Conservation (phyloP, 768 basidiomycete genomes). For the Tylopilus plumbeoviolaceoides region DNA sequence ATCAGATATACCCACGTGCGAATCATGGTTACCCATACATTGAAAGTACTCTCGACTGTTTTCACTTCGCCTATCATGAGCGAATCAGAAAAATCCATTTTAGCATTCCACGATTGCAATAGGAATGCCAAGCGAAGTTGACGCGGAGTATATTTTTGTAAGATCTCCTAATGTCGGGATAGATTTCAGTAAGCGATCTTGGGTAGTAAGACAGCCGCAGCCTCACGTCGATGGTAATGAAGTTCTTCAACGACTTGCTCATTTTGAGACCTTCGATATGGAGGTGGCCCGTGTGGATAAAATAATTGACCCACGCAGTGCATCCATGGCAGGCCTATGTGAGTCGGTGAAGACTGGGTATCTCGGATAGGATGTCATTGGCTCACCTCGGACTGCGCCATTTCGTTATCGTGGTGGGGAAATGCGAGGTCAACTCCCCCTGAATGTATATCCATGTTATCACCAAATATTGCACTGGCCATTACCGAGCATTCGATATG, state of each 20-base stretch:
- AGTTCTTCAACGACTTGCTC: constrained; percentile 99
- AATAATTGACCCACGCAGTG: constrained; percentile 95
- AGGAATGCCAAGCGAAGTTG: constrained; percentile 92
- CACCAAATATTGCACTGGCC: constrained; percentile 69
- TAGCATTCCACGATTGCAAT: constrained; percentile 86
- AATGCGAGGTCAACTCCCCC: constrained; percentile 98
- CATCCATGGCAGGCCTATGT: constrained; percentile 89
- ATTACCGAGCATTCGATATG: constrained; percentile 99
- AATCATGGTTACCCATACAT: constrained; percentile 49
- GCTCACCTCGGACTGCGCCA: constrained; percentile 91
- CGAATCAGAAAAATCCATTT: constrained; percentile 91
- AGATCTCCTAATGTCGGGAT: constrained; percentile 61
- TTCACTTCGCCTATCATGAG: constrained; percentile 87
- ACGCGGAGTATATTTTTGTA: constrained; percentile 76
- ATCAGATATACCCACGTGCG: constrained; percentile 1
- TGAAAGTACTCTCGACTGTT: constrained; percentile 76
- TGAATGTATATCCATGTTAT: constrained; percentile 93
- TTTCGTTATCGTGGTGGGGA: constrained; percentile 98
- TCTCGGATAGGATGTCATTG: constrained; percentile 2
- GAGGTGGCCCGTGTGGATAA: constrained; percentile 95
- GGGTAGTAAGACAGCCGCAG: not conserved
- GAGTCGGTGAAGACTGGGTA: constrained; percentile 7
- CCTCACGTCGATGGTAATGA: constrained; percentile 91
- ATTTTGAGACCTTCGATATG: constrained; percentile 99
- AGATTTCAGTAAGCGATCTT: constrained; percentile 2